phyloP scores from a whole-genome alignment of 2,329 filamentous ascomycete species.

The Claviceps sp. region DNA sequence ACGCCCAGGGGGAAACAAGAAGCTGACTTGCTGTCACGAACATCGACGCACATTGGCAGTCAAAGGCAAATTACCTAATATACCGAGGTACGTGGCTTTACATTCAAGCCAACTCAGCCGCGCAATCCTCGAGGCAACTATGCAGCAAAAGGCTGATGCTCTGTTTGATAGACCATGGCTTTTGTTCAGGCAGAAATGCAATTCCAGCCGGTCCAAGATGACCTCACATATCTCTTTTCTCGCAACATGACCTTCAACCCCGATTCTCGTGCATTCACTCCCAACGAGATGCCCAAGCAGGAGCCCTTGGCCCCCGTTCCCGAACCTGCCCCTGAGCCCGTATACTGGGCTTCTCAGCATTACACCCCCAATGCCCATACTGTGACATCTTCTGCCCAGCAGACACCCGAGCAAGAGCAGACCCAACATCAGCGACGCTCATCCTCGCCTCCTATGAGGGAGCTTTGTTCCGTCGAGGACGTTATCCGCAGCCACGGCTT shows the following conservation, averaged over 20 bases:
- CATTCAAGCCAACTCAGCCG: background rate
- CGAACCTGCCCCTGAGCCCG: slow-evolving; percentile 21
- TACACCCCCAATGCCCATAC: slow-evolving; percentile 69
- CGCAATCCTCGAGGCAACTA: background rate
- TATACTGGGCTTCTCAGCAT: slow-evolving; percentile 68
- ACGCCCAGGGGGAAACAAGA: background rate
- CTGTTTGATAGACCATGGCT: slow-evolving; percentile 19
- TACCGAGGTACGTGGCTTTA: slow-evolving; percentile 3
- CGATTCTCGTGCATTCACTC: slow-evolving; percentile 14
- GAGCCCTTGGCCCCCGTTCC: slow-evolving; percentile 13
- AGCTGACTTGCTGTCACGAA: background rate
- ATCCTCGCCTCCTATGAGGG: slow-evolving; percentile 36
- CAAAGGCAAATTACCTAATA: background rate
- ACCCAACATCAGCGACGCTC: slow-evolving; percentile 26
- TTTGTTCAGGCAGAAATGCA: slow-evolving; percentile 19
- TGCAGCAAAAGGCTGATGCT: background rate
- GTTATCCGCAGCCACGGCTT: slow-evolving; percentile 55
- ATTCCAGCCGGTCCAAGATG: slow-evolving; percentile 54
- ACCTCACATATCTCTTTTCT: slow-evolving; percentile 68
- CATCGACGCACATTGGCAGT: background rate
- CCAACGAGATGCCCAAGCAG: slow-evolving; percentile 18
- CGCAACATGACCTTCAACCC: slow-evolving; percentile 56
- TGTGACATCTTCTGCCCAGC: slow-evolving; percentile 21
- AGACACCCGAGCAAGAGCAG: slow-evolving; percentile 13
- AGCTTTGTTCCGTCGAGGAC: slow-evolving; percentile 37